Evolutionary conservation across 1,284 basidiomycete species (phyloP), one percentile per base, ranked within the genome.

Genomic region (Entoloma clypeatum): DNA sequence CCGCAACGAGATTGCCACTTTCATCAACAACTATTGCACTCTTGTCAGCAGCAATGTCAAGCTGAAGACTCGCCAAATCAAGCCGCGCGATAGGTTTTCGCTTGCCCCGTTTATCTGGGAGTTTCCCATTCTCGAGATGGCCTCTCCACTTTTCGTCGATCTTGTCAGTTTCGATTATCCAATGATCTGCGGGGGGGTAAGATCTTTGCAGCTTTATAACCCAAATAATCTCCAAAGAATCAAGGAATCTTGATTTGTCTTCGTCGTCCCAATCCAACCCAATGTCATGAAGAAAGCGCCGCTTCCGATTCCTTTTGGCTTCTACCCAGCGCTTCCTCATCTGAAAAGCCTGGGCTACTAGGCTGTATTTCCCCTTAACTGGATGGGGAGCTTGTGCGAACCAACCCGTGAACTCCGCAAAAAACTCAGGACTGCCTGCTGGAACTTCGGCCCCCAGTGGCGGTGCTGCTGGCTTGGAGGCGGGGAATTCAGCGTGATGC

Each of bases 71-170:
- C 9, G 11, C 8, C 4, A 14, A 9, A 14, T 28, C 26, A 10
- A 4, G 9, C 14, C 9, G 4, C 3, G 9, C 9, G 4, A 28
- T 28, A 3, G 9, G 3, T 5, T 33, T 5, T 6, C 31, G 13
- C 18, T 33, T 33, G 5, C 11, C 4, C 10, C n/a, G 5, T 5
- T 5, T 3, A 14, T 33, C 31, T 14, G 31, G 31, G 13, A 33
- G 31, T 11, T 4, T n/a, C 13, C 31, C 31, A 14, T 33, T n/a
- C 11, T 33, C n/a, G 19, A 33, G 11, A 11, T 33, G n/a, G 11
- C 18, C 5, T 17, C 31, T 33, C 31, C 31, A 33, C n/a, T 33
- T 33, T 17, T 16, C 4, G 31, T 33, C n/a, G 14, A 33, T 33
- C 13, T 16, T 11, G 31, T 16, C 31, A 7, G 31, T 33, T 14